phyloP scores from a whole-genome alignment of 2,329 filamentous ascomycete species.

The Scopulariopsis brevicaulis region DNA sequence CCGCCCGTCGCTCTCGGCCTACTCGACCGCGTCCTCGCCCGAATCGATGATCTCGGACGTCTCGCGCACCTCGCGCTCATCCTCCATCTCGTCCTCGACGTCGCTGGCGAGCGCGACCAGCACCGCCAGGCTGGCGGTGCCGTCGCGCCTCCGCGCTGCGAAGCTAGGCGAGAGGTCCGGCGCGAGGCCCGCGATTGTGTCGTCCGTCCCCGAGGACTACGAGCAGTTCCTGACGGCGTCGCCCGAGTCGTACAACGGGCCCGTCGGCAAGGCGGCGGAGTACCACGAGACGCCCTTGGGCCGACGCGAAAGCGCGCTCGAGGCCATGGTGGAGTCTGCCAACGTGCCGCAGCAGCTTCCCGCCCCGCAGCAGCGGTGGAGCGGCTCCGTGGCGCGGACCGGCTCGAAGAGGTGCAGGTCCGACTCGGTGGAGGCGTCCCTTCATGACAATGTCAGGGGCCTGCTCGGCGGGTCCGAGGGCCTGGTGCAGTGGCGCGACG shows the following conservation, averaged over 20 bases:
- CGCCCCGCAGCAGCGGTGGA: slow-evolving; percentile 19
- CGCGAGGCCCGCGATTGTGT: slow-evolving; percentile 39
- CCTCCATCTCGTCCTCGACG: slow-evolving; percentile 53
- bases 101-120: slow-evolving; percentile 48
- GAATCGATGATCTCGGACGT: slow-evolving; percentile 57
- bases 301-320: slow-evolving; percentile 32
- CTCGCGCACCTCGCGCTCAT: slow-evolving; percentile 50
- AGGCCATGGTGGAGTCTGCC: slow-evolving; percentile 17
- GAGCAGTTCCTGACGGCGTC: slow-evolving; percentile 39
- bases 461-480: slow-evolving; percentile 30
- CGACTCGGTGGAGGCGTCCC: slow-evolving; percentile 42
- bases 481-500: slow-evolving; percentile 21
- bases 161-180: slow-evolving; percentile 47
- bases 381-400: slow-evolving; percentile 16
- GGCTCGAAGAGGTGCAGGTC: slow-evolving; percentile 50
- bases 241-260: slow-evolving; percentile 44
- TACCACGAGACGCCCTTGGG: slow-evolving; percentile 34
- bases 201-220: slow-evolving; percentile 46
- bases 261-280: slow-evolving; percentile 38
- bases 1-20: slow-evolving; percentile 51
- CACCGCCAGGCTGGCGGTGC: slow-evolving; percentile 38
- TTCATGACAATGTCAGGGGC: slow-evolving; percentile 58
- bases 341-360: slow-evolving; percentile 35
- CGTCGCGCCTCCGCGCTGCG: slow-evolving; percentile 52
- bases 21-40: slow-evolving; percentile 52